A percentile compares a stretch with the other conserved stretches of the same genome.
These are phyloP conservation scores for Trichoderma reesei DNA, from an alignment of 495 filamentous ascomycete genomes.

Conservation along the genomic window DNA sequence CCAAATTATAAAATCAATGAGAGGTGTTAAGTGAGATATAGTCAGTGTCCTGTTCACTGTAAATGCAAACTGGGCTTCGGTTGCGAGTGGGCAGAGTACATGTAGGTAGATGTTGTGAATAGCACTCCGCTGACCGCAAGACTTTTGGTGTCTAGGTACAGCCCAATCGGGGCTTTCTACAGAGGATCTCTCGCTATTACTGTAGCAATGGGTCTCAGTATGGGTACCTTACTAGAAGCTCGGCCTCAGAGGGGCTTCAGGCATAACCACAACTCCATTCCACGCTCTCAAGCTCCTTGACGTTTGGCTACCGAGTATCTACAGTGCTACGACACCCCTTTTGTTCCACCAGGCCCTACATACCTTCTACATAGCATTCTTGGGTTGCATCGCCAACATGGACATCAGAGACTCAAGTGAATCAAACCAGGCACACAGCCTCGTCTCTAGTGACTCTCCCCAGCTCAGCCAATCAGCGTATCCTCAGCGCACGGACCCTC, in stretches of 20 bases:
- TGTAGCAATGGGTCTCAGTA: too few relatives aligned
- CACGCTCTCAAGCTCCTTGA: too few relatives aligned
- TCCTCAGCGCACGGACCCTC: neutral
- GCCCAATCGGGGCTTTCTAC: constrained; percentile 1
- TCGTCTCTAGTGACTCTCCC: neutral
- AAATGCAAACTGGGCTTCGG: neutral
- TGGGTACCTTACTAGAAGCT: too few relatives aligned
- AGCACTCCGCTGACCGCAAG: neutral
- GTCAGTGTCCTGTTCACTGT: neutral
- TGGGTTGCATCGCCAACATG: neutral
- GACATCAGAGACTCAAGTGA: neutral
- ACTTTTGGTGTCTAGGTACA: neutral
- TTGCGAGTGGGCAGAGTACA: neutral
- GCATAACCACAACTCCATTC: too few relatives aligned
- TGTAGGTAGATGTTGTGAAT: neutral
- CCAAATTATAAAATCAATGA: neutral
- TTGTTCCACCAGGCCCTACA: neutral
- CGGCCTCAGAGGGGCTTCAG: too few relatives aligned
- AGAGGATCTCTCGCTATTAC: neutral
- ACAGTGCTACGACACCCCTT: neutral
- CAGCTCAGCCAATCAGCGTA: neutral
- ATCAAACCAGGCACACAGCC: neutral
- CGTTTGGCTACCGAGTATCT: too few relatives aligned
- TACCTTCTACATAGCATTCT: neutral
- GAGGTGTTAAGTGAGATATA: neutral